phyloP scores from a whole-genome alignment of 2,329 filamentous ascomycete genomes.

The Diaporthe vaccinii region DNA sequence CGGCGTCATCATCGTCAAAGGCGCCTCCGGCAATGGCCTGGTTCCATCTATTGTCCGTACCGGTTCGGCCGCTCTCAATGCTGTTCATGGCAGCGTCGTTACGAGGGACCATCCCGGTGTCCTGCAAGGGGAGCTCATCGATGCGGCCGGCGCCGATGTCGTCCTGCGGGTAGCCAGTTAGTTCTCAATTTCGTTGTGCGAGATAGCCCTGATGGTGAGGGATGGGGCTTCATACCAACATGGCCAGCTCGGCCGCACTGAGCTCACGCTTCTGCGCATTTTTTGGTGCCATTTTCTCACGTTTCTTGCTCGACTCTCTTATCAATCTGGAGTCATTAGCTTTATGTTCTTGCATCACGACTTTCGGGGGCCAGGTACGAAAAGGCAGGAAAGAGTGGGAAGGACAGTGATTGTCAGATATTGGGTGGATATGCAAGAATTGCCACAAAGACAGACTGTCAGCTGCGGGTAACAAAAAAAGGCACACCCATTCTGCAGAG shows the following conservation, averaged over 20 bases:
- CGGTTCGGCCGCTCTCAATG: neutral
- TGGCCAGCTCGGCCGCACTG: constrained; percentile 31
- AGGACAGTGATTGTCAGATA: neutral
- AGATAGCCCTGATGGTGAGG: neutral
- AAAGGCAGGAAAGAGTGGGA: neutral
- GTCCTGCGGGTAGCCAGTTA: constrained; percentile 42
- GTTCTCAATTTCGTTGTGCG: neutral
- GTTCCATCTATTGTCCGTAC: constrained; percentile 19
- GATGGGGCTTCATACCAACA: constrained; percentile 1
- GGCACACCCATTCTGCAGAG: neutral
- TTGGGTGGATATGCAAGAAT: neutral
- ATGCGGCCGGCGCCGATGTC: constrained; percentile 49
- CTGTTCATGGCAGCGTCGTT: neutral
- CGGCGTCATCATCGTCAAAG: constrained; percentile 51
- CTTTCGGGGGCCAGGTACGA: neutral
- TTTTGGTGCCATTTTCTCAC: neutral
- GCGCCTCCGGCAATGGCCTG: constrained; percentile 43
- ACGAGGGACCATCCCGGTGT: constrained; percentile 26
- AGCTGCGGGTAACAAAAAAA: neutral
- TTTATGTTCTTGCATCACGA: neutral
- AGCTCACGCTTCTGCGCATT: neutral
- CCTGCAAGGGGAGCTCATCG: constrained; percentile 45
- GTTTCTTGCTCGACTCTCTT: no score
- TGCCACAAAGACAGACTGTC: neutral
- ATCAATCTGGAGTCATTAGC: neutral